A percentile compares a stretch with the other conserved stretches of the same genome.
Conservation (phyloP, 2,329 filamentous ascomycete species). For the Diaporthe sp. region DNA sequence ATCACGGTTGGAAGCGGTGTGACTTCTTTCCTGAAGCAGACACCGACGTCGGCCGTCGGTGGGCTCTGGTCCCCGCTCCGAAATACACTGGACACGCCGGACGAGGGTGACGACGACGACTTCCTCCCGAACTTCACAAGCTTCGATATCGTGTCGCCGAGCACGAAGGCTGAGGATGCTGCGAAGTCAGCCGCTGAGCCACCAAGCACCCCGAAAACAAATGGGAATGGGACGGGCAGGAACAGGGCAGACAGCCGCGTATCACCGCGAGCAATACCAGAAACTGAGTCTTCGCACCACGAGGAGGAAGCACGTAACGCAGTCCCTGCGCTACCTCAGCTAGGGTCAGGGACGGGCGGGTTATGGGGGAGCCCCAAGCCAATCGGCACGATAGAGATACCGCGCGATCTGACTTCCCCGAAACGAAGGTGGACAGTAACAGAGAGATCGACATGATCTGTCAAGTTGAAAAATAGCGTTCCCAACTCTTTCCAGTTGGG, state of each 20-base stretch:
- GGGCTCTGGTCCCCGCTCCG: conserved; percentile 58
- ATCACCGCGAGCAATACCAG: conserved; percentile 35
- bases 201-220: conserved; percentile 27
- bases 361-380: conserved; percentile 57
- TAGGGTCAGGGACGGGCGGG: conserved; percentile 52
- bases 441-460: conserved; percentile 47
- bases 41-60: background rate
- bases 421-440: conserved; percentile 69
- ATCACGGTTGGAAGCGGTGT: conserved; percentile 53
- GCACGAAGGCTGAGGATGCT: conserved; percentile 28
- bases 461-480: background rate
- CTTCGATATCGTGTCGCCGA: conserved; percentile 38
- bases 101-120: conserved; percentile 63
- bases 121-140: conserved; percentile 63
- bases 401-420: conserved; percentile 55
- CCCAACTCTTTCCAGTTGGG: conserved; percentile 5
- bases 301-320: conserved; percentile 46
- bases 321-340: conserved; percentile 44
- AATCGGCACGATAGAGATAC: conserved; percentile 56
- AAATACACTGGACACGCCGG: conserved; percentile 44
- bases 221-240: background rate
- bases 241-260: conserved; percentile 15
- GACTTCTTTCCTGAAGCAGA: conserved; percentile 44
- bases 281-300: background rate
- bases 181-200: conserved; percentile 7